Base-by-base conservation (phyloP, 805 yeast species). In the Candida broadrunensis region DNA sequence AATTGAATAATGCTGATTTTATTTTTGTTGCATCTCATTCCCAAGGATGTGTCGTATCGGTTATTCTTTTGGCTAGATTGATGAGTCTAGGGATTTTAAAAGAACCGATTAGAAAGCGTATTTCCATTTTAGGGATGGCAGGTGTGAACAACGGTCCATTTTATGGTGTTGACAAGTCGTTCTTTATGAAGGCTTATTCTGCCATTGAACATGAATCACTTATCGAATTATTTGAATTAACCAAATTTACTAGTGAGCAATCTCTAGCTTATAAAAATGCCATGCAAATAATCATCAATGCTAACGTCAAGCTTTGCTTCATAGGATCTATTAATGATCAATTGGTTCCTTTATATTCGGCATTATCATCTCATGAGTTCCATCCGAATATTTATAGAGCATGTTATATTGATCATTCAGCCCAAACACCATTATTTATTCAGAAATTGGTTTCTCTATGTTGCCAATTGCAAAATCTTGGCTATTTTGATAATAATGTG, bases 131-230 rank as follows among this genome's bases (percentile, higher is more conserved):
- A 37, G 91, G 91, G 3, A 91, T 91, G 99, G 98, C 98, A 0
- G 98, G 98, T 1, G 80, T 90, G 18, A 88, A 89, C 52, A 80
- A 88, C 57, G 99, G 99, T 0, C 99, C 99, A 2, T 86, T 88
- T 56, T 88, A 81, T 49, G 97, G 97, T 0, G 78, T 80, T 51
- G 98, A 93, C 56, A 89, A 88, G 58, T 80, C 82, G 8, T 66
- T 89, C 19, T 77, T 90, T 46, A 83, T 91, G 62, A 77, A 89
- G 48, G 97, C 97, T 0, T 89, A 89, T 54, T 83, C 95, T 1
- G 81, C 95, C 0, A 84, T 91, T 44, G 99, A 93, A 56, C 85
- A 82, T 49, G 96, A 85, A 39, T 87, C 97, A 0, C 62, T 91
- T 64, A 66, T 76, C 51, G 99, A 91, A 60, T 67, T 91, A 38